Evolutionary conservation across 441 rosid genomes (phyloP), one percentile per base, ranked within the genome.

Genomic region (Pelargonium myrrhifolium): DNA sequence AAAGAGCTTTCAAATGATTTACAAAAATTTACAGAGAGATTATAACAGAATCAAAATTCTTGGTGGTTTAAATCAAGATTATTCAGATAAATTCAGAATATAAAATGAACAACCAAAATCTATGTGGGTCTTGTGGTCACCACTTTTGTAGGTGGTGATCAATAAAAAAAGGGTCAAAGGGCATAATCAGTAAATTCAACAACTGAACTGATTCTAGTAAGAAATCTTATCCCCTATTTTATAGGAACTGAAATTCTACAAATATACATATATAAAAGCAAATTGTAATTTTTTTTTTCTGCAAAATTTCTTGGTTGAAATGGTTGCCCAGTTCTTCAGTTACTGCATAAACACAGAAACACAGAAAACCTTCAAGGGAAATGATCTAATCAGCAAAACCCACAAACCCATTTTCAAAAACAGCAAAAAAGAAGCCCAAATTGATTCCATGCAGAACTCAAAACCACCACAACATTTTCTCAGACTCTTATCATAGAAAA

Each of bases 311-410:
- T 71, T 40, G 11, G 21, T 26, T n/a, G 35, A 47, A 72, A 64
- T 37, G 55, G 40, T 22, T 22, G 20, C 21, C 5, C 55, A 14
- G 71, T 58, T 67, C 71, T 63, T 73, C 39, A 47, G 18, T 28
- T 20, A 45, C 81, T 71, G 79, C 64, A 63, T 11, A 31, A 62
- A 66, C 31, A 56, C 31, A 68, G 20, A 51, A 66, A 35, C 12
- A 42, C 67, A 12, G 17, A 51, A 43, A 67, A 65, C 10, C 60
- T 65, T 67, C 14, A 22, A 68, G 31, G 39, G 24, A 42, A 35
- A 53, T 53, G 24, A 53, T 6, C 18, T 17, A 53, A 53, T 4
- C 8, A 51, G 37, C 58, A 51, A 15, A 47, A 51, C 58, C 58
- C 58, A 51, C 8, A 51, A 51, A 15, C 58, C 21, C 58, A 51